phyloP scores from a whole-genome alignment of 306 rosid species.

The Dryas alaskensis region DNA sequence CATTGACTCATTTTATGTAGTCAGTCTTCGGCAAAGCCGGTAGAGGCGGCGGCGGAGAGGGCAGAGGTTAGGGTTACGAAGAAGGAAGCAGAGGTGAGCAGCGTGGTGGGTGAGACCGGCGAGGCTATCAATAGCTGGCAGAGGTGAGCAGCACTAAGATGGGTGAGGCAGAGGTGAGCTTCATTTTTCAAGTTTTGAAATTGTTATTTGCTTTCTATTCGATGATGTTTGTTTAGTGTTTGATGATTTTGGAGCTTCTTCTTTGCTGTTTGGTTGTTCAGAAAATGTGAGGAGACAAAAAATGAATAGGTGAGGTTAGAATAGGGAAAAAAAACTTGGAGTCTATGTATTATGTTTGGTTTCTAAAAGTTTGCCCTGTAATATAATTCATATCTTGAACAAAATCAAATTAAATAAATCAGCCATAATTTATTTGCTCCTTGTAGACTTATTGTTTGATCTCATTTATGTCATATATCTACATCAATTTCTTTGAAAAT shows the following conservation, averaged over 20 bases:
- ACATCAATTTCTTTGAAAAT: too few species aligned
- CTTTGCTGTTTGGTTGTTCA: slow-evolving; percentile 22
- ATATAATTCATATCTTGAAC: too few species aligned
- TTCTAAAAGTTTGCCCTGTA: not conserved
- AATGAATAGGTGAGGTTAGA: slow-evolving; percentile 8
- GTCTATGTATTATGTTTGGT: slow-evolving; percentile 3
- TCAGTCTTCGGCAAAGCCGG: slow-evolving; percentile 4
- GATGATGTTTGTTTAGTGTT: not conserved
- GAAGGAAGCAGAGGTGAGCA: slow-evolving; percentile 6
- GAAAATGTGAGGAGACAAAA: slow-evolving; percentile 4
- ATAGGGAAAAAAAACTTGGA: slow-evolving; percentile 4
- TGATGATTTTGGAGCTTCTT: slow-evolving; percentile 17
- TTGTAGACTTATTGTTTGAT: too few species aligned
- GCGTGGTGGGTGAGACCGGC: slow-evolving; percentile 58
- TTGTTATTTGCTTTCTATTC: not conserved
- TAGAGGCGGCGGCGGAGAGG: slow-evolving; percentile 23
- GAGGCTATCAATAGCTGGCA: slow-evolving; percentile 85
- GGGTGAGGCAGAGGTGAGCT: slow-evolving; percentile 38
- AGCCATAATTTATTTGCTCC: too few species aligned
- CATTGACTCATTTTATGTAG: too few species aligned
- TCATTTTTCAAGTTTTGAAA: not conserved
- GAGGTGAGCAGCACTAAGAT: too few species aligned
- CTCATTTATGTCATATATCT: too few species aligned
- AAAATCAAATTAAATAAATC: too few species aligned
- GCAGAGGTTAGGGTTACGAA: slow-evolving; percentile 27